These are phyloP conservation scores for Penicillium desertorum DNA, from an alignment of 495 filamentous ascomycete species.

Conservation along the genomic window DNA sequence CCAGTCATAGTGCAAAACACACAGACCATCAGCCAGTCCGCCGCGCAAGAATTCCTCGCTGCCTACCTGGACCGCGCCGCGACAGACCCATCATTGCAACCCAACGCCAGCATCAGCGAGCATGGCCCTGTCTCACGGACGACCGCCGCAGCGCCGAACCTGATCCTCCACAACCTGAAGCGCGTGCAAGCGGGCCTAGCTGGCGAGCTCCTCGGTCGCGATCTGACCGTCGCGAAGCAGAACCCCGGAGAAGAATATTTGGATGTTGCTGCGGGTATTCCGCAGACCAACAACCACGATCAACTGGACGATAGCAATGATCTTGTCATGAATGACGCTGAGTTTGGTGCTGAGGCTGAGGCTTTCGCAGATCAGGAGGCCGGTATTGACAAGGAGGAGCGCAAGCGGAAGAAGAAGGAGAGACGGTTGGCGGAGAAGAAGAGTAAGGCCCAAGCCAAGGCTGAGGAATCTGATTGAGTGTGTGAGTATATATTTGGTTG, in stretches of 20 bases:
- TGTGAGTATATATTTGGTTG: slow-evolving; percentile 15
- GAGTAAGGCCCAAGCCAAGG: slow-evolving; percentile 38
- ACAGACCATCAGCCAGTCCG: slow-evolving; percentile 47
- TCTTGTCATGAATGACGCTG: slow-evolving; percentile 30
- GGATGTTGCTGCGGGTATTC: slow-evolving; percentile 27
- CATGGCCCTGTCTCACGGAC: slow-evolving; percentile 56
- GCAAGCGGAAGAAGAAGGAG: slow-evolving; percentile 54
- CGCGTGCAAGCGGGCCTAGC: slow-evolving; percentile 64
- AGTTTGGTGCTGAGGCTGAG: slow-evolving; percentile 28
- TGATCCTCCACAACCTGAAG: slow-evolving; percentile 64
- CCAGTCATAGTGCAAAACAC: slow-evolving; percentile 47
- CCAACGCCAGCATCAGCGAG: slow-evolving; percentile 61
- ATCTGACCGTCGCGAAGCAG: slow-evolving; percentile 44
- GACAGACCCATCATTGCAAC: slow-evolving; percentile 62
- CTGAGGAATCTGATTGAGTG: slow-evolving; percentile 29
- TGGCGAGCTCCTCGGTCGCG: slow-evolving; percentile 55
- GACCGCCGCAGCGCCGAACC: slow-evolving; percentile 52
- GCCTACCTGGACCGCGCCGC: slow-evolving; percentile 56
- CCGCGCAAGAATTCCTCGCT: slow-evolving; percentile 56
- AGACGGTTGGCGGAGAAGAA: slow-evolving; percentile 45
- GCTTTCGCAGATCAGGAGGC: slow-evolving; percentile 30
- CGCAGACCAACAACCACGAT: slow-evolving; percentile 31
- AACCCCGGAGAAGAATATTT: slow-evolving; percentile 35
- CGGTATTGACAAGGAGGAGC: slow-evolving; percentile 47
- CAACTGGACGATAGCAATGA: slow-evolving; percentile 26